Evolutionary conservation across 1,139 yeast genomes (phyloP).

Genomic region (Yamadazyma triangularis): DNA sequence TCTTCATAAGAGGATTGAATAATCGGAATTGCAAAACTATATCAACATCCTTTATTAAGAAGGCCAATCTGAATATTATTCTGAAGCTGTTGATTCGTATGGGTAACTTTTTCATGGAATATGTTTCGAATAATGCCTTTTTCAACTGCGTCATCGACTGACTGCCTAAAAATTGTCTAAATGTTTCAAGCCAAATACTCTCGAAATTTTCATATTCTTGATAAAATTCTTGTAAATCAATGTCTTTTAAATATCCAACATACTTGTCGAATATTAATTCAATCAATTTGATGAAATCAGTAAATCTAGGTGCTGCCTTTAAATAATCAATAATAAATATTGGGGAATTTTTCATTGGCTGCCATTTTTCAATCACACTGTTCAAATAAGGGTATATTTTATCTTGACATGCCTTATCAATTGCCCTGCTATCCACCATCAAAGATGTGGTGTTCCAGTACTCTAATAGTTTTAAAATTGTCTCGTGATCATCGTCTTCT

Average conservation of each 20-base stretch:
- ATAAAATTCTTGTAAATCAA: constrained; percentile 2
- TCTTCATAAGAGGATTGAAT: constrained; percentile 23
- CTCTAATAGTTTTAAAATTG: constrained; percentile 4
- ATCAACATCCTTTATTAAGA: constrained; percentile 4
- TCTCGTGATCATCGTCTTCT: constrained; percentile 2
- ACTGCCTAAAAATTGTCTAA: constrained; percentile 7
- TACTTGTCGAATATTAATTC: constrained; percentile 7
- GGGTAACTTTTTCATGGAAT: constrained; percentile 1
- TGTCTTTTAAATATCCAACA: constrained; percentile 5
- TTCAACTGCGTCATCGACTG: constrained; percentile 1
- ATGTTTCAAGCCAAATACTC: constrained; percentile 9
- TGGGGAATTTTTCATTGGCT: constrained; percentile 7
- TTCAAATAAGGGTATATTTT: constrained; percentile 7
- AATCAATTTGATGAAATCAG: constrained; percentile 4
- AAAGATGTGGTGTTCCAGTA: constrained; percentile 6
- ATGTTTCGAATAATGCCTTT: constrained; percentile 2
- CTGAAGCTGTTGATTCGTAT: constrained; percentile 1
- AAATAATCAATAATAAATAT: constrained; percentile 10
- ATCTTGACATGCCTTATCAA: constrained; percentile 7
- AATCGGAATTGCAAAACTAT: constrained; percentile 22
- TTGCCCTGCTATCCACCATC: constrained; percentile 3
- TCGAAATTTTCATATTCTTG: constrained; percentile 3
- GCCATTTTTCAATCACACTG: constrained; percentile 5
- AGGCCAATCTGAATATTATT: not conserved
- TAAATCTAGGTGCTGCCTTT: constrained; percentile 1